Percentiles rank a stretch among this genome's conserved stretches.
Conservation (phyloP, 2,329 filamentous ascomycete species). For the Endothia cerciana region DNA sequence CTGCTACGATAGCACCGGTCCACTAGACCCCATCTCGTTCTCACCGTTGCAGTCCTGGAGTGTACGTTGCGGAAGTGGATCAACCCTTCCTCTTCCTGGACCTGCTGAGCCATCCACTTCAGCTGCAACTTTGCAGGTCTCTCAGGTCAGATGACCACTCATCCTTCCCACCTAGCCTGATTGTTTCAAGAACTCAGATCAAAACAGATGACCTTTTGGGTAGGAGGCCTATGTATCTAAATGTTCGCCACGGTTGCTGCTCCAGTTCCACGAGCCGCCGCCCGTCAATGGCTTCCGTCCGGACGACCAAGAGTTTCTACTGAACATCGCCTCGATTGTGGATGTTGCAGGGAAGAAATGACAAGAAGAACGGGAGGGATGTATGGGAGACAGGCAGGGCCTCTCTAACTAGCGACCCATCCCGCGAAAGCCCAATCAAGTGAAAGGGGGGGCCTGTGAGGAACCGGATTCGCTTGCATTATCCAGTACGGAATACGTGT, state of each 20-base stretch:
- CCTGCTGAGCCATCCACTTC: neutral
- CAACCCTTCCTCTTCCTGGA: neutral
- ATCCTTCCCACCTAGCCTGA: neutral
- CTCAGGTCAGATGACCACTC: neutral
- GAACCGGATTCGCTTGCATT: neutral
- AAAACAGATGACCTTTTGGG: neutral
- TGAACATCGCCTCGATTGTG: neutral
- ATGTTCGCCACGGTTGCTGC: neutral
- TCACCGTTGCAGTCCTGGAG: neutral
- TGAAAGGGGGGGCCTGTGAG: neutral
- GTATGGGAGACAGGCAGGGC: neutral
- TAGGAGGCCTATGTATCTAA: neutral
- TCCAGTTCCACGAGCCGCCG: neutral
- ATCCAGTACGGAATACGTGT: neutral
- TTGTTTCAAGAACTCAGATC: neutral
- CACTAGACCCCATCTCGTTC: conserved; percentile 4
- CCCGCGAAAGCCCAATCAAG: neutral
- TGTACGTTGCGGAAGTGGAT: neutral
- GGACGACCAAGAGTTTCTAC: neutral
- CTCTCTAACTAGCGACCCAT: neutral
- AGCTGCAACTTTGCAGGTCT: neutral
- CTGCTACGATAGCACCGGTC: no score
- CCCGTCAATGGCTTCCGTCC: neutral
- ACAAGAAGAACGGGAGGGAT: neutral
- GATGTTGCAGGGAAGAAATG: neutral